Evolutionary conservation across 257 asterid genomes (phyloP).

Genomic region (Gynochthodes officinalis): DNA sequence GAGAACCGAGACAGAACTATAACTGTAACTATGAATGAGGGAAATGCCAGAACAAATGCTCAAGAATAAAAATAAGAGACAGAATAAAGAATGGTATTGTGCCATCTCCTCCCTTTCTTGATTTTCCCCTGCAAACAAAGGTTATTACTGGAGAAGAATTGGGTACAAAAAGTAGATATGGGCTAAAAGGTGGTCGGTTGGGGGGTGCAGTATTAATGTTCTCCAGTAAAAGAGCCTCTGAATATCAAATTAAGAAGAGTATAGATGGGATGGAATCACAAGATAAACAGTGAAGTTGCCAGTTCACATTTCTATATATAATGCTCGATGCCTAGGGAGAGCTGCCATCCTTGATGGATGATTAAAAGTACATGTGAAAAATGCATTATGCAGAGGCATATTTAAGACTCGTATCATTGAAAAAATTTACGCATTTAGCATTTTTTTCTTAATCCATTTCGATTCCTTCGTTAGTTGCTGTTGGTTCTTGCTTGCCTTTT

Average conservation of each 20-base stretch:
- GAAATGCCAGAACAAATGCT: constrained; percentile 21
- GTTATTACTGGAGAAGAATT: no score
- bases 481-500: no score
- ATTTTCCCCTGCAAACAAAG: neutral
- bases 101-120: constrained; percentile 10
- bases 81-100: constrained; percentile 7
- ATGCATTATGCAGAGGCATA: neutral
- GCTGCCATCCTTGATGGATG: constrained; percentile 1
- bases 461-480: no score
- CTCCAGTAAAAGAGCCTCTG: neutral
- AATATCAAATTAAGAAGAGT: neutral
- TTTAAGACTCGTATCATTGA: neutral
- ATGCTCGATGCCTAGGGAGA: neutral
- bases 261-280: constrained; percentile 31
- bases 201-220: neutral
- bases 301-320: constrained; percentile 21
- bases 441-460: neutral
- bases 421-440: no score
- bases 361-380: neutral
- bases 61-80: constrained; percentile 14
- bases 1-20: constrained; percentile 18
- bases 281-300: constrained; percentile 36
- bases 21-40: constrained; percentile 34
- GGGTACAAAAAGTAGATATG: neutral
- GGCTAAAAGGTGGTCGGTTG: neutral